Conservation (phyloP, 345 rosid genomes). For the Pseudoturritis turrita region DNA sequence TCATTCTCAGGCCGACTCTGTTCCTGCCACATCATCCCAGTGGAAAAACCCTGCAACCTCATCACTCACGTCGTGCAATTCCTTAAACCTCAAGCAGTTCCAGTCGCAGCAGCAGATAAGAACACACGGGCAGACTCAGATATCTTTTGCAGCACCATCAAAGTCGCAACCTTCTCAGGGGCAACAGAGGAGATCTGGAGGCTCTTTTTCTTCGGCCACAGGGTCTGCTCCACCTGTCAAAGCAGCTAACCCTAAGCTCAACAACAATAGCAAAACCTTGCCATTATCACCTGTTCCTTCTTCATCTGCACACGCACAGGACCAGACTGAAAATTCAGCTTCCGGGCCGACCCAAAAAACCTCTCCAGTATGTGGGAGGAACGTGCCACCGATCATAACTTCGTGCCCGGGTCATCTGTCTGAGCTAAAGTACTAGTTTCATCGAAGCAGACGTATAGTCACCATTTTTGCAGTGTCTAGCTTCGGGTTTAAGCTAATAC, state of each 20-base stretch:
- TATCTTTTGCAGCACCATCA: conserved; percentile 42
- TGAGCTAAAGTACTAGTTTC: conserved; percentile 42
- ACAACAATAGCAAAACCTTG: conserved; percentile 28
- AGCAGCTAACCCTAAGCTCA: conserved; percentile 23
- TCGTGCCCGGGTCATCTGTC: conserved; percentile 46
- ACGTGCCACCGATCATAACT: conserved; percentile 45
- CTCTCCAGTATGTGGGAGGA: conserved; percentile 63
- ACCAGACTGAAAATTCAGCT: conserved; percentile 34
- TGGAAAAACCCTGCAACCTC: conserved; percentile 38
- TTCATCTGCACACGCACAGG: conserved; percentile 26
- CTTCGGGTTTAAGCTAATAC: conserved; percentile 7
- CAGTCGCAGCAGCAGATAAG: conserved; percentile 38
- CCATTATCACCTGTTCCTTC: conserved; percentile 22
- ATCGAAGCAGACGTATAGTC: conserved; percentile 12
- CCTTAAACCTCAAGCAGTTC: conserved; percentile 29
- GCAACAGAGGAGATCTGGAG: conserved; percentile 31
- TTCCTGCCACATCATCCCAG: conserved; percentile 28
- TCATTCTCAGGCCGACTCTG: conserved; percentile 27
- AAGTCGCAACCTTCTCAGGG: conserved; percentile 30
- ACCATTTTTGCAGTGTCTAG: conserved; percentile 30
- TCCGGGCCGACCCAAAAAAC: conserved; percentile 36
- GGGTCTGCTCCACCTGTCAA: conserved; percentile 35
- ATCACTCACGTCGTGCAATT: conserved; percentile 21
- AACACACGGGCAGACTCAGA: conserved; percentile 45
- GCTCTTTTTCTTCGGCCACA: conserved; percentile 30